Conservation (phyloP, 768 basidiomycete genomes). For the Holtermanniella nyarrowii region DNA sequence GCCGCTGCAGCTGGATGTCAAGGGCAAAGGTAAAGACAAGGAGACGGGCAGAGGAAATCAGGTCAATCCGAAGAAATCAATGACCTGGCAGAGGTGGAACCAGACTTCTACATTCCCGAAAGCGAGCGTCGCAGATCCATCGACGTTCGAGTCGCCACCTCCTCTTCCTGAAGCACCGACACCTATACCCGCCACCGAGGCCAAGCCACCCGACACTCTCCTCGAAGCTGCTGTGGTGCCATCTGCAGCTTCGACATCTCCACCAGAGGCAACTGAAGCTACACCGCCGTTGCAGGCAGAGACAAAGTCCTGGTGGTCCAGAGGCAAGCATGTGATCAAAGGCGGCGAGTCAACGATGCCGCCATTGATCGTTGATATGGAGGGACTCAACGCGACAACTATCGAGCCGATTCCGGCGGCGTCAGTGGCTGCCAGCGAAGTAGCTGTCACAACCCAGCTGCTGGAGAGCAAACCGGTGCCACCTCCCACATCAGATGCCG, state of each 20-base stretch:
- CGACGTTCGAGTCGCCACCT: background rate
- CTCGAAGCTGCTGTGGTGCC: background rate
- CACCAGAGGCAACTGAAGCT: background rate
- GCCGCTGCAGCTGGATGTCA: background rate
- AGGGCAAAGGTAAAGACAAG: background rate
- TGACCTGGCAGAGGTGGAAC: conserved; percentile 31
- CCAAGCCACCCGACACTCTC: too few relatives aligned
- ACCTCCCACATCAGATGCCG: too few relatives aligned
- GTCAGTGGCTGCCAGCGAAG: background rate
- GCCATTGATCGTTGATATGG: background rate
- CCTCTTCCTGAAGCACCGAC: background rate
- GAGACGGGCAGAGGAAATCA: too few relatives aligned
- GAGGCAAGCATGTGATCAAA: background rate
- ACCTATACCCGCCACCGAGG: too few relatives aligned
- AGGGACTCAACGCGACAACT: background rate
- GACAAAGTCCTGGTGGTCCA: background rate
- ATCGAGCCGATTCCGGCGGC: background rate
- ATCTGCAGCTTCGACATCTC: background rate
- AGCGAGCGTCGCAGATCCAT: conserved; percentile 1
- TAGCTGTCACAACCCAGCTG: too few relatives aligned
- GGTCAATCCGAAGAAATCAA: conserved; percentile 28
- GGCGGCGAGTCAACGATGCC: background rate
- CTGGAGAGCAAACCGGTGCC: too few relatives aligned
- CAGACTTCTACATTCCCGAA: conserved; percentile 21
- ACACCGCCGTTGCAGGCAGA: background rate